Evolutionary conservation across 1,139 yeast species (phyloP).

Genomic region (Kodamaea anthophila): DNA sequence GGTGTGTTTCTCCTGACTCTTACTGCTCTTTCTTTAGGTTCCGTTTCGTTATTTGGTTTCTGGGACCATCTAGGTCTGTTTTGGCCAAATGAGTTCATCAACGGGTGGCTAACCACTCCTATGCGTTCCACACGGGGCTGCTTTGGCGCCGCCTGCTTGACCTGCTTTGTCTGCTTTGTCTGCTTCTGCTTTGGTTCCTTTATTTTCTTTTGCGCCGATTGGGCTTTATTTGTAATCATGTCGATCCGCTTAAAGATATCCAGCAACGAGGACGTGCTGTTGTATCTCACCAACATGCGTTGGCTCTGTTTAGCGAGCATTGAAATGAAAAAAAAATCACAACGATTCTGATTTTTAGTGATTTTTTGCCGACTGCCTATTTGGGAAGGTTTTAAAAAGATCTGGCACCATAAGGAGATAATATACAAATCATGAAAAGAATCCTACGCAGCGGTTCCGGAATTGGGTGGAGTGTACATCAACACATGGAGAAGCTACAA

Average conservation of each 20-base stretch:
- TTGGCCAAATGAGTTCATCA: constrained; percentile 8
- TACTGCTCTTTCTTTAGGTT: constrained; percentile 4
- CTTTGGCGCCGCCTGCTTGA: constrained; percentile 3
- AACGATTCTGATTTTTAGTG: too few species aligned
- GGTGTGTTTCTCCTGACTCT: background rate
- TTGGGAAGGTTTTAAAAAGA: constrained; percentile 1
- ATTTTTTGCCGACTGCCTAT: constrained; percentile 2
- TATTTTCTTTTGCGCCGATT: background rate
- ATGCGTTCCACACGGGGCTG: constrained; percentile 6
- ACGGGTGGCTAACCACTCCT: constrained; percentile 9
- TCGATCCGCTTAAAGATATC: constrained; percentile 34
- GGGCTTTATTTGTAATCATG: constrained; percentile 19
- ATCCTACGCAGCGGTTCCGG: too few species aligned
- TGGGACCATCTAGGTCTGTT: background rate
- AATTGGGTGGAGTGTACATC: too few species aligned
- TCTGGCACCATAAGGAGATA: too few species aligned
- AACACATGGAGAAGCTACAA: too few species aligned
- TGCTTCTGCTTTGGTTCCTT: constrained; percentile 1
- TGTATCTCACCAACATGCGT: constrained; percentile 3
- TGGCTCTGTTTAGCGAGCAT: too few species aligned
- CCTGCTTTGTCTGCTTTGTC: constrained; percentile 1
- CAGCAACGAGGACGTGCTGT: constrained; percentile 18
- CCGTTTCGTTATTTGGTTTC: background rate
- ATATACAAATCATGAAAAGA: too few species aligned
- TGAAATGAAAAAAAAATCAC: too few species aligned